phyloP scores from a whole-genome alignment of 441 rosid species.

The Populus hybrid region DNA sequence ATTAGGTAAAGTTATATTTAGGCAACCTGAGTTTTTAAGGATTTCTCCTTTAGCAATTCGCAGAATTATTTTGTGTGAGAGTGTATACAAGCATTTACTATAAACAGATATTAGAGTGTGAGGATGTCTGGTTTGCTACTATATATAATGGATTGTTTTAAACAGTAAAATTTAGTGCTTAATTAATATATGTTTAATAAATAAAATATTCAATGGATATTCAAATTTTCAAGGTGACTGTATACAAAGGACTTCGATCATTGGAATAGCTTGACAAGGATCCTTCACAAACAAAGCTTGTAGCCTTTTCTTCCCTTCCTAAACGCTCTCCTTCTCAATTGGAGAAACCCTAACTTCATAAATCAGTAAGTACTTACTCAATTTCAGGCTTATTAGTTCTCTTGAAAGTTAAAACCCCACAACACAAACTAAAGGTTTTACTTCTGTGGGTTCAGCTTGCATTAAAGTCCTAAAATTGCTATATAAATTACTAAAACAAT shows the following conservation, averaged over 20 bases:
- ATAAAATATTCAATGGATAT: conserved; percentile 19
- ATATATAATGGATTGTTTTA: conserved; percentile 21
- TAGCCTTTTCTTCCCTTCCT: not conserved
- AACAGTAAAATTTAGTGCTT: conserved; percentile 17
- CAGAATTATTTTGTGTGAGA: conserved; percentile 8
- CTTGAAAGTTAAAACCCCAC: not conserved
- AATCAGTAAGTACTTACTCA: not conserved
- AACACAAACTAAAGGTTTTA: not conserved
- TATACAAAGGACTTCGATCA: not conserved
- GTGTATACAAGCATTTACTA: conserved; percentile 26
- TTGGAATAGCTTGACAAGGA: not conserved
- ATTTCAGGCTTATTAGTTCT: not conserved
- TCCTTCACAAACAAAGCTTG: not conserved
- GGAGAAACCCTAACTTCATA: not conserved
- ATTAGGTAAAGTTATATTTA: conserved; percentile 28
- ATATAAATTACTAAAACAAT: not conserved
- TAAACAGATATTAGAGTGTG: conserved; percentile 20
- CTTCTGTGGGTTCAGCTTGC: not conserved
- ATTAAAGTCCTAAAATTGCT: not conserved
- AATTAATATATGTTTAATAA: conserved; percentile 20
- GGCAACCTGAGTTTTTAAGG: conserved; percentile 19
- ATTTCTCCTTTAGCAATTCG: conserved; percentile 15
- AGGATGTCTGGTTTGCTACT: conserved; percentile 26
- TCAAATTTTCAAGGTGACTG: not conserved
- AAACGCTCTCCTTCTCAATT: not conserved